phyloP scores from a whole-genome alignment of 2,329 filamentous ascomycete species.

The Byssothecium circinans region DNA sequence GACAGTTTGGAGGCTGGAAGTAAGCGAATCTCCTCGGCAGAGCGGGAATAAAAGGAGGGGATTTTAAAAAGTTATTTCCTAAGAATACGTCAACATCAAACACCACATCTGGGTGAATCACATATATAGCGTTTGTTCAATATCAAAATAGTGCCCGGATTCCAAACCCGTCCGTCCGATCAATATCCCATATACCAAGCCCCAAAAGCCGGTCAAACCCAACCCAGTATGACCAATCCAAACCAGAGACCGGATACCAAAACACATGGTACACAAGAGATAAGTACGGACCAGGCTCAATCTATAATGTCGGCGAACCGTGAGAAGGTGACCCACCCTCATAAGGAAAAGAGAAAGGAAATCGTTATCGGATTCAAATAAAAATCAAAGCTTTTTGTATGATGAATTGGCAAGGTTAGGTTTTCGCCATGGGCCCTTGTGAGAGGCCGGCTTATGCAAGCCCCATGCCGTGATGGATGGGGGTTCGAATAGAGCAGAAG shows the following conservation, averaged over 20 bases:
- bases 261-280: not conserved
- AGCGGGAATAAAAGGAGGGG: not conserved
- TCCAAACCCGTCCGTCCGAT: not conserved
- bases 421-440: too few species aligned
- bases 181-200: too few species aligned
- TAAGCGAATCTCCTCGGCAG: not conserved
- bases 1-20: not conserved
- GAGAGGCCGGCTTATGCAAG: not conserved
- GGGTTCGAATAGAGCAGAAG: slow-evolving; percentile 1
- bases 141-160: not conserved
- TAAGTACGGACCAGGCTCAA: not conserved
- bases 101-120: not conserved
- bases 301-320: not conserved
- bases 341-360: slow-evolving; percentile 3
- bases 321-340: not conserved
- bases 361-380: too few species aligned
- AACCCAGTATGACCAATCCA: not conserved
- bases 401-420: not conserved
- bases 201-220: not conserved
- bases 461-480: not conserved
- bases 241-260: not conserved
- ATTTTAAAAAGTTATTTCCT: slow-evolving; percentile 1
- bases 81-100: not conserved
- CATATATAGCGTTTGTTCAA: not conserved
- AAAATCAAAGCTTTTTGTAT: slow-evolving; percentile 4